Evolutionary conservation across 495 filamentous ascomycete genomes (phyloP), one percentile per base, ranked within the genome.

Genomic region (Penicillium desertorum): DNA sequence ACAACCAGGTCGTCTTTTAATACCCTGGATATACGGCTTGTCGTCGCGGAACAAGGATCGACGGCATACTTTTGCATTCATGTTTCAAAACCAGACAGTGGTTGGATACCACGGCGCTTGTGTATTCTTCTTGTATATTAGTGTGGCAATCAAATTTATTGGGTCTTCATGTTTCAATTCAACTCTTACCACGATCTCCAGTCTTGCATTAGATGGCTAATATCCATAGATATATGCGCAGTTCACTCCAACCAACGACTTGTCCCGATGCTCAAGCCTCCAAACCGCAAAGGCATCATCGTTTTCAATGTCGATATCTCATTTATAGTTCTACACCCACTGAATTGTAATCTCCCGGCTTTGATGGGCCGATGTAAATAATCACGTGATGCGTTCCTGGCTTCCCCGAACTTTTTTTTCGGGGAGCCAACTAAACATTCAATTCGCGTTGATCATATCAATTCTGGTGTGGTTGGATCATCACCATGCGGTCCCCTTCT

Each of bases 341-440:
- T 30, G 20, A 48, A 19, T 58, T 30, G 57, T 63, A 68, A 70
- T 68, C 20, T 46, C 41, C 46, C 39, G 48, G 42, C 27, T 54
- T 51, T 67, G 62, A 67, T 44, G 59, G 58, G 58, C 60, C 54
- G 55, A 25, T 29, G 23, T 36, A 43, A 53, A 44, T 42, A 23
- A 29, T 70, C 76, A 79, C 76, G 76, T 79, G 76, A 62, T 23
- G 25, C 51, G 76, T 77, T 59, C 71, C 76, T 78, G 73, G 68
- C 62, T 70, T 76, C 70, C 71, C 74, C 71, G 69, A 76, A 74
- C 72, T 72, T 78, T 78, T 78, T 78, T 76, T 77, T 74, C 54
- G 58, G 56, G 45, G 63, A 62, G 67, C 66, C 62, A 68, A 51
- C 63, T 57, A 60, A 59, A 59, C 47, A 48, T 57, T 64, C 61